phyloP scores from a whole-genome alignment of 306 rosid species.

The Quercus glauca region DNA sequence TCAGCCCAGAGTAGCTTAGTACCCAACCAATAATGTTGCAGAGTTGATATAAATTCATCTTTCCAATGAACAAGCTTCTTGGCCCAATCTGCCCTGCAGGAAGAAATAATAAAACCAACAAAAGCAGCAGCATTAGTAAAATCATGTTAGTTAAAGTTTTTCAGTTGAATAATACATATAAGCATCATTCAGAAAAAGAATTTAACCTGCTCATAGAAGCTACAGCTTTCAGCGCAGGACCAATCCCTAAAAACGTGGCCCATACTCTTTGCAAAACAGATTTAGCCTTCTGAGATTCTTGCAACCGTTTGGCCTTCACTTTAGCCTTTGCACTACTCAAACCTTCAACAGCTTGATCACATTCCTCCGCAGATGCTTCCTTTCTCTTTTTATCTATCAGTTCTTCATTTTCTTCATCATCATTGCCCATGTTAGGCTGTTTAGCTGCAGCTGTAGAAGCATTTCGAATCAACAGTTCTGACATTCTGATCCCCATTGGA shows the following conservation, averaged over 20 bases:
- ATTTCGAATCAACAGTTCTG: slow-evolving; percentile 38
- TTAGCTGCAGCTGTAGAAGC: slow-evolving; percentile 53
- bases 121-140: neutral
- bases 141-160: neutral
- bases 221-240: slow-evolving; percentile 74
- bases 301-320: slow-evolving; percentile 76
- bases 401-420: slow-evolving; percentile 37
- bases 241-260: slow-evolving; percentile 68
- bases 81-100: slow-evolving; percentile 88
- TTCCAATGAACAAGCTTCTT: slow-evolving; percentile 83
- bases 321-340: slow-evolving; percentile 79
- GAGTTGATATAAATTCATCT: slow-evolving; percentile 60
- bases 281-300: slow-evolving; percentile 47
- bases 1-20: slow-evolving; percentile 77
- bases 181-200: neutral
- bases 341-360: slow-evolving; percentile 92
- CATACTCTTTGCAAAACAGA: slow-evolving; percentile 42
- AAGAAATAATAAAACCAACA: slow-evolving; percentile 26
- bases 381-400: slow-evolving; percentile 50
- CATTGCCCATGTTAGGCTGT: slow-evolving; percentile 30
- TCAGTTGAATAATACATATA: neutral
- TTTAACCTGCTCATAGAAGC: slow-evolving; percentile 88
- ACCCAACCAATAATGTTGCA: slow-evolving; percentile 96
- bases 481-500: slow-evolving; percentile 35
- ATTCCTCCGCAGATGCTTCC: slow-evolving; percentile 89